Base-by-base conservation (phyloP, 768 basidiomycete genomes). In the Lactarius akahatsu region DNA sequence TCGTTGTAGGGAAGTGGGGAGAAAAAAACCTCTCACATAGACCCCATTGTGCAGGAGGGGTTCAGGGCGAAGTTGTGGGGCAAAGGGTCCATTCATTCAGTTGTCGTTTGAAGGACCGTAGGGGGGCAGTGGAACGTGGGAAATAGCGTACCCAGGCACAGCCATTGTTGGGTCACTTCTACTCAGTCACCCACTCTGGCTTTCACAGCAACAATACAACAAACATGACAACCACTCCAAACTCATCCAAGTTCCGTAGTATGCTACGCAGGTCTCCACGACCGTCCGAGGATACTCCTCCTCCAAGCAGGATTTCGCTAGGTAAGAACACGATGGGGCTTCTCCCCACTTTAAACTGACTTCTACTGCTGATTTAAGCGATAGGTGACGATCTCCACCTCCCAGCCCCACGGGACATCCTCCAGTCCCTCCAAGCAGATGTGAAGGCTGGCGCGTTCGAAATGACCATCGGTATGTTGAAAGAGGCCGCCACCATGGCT, bases 401-500 rank as follows among this genome's bases (percentile, higher is more conserved):
- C 18, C 45, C 45, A 1, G 1, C 26, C 13, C 1, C 56, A 34
- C 20, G 26, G 43, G 62, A 45, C 0, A 15, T 32, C 15, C 28
- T 58, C 10, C 36, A 41, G 32, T 18, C 36, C 10, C 4, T 3
- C 8, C 40, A 20, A 2, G 13, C 50, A 18, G 66, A 36, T 52
- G 10, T 15, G 20, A 63, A 16, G 40, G 0, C 13, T 8, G 62
- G 62, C 0, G 50, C 52, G 18, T 52, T 64, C 4, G 66, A 68
- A 6, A 32, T 57, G n/a, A 28, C 69, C 13, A 18, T 70, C 23
- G 13, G 16, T 11, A 16, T 70, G 26, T 47, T 68, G 13, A 55
- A 30, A 3, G 69, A 70, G 15, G 62, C 62, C 2, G 62, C 62
- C 7, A 47, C n/a, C 20, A 47, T 68, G 45, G 52, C 63, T 1